Percentiles rank a stretch among this genome's conserved stretches.
Conservation (phyloP, 108 stramenopile genomes). For the Aurantiochytrium sp. region DNA sequence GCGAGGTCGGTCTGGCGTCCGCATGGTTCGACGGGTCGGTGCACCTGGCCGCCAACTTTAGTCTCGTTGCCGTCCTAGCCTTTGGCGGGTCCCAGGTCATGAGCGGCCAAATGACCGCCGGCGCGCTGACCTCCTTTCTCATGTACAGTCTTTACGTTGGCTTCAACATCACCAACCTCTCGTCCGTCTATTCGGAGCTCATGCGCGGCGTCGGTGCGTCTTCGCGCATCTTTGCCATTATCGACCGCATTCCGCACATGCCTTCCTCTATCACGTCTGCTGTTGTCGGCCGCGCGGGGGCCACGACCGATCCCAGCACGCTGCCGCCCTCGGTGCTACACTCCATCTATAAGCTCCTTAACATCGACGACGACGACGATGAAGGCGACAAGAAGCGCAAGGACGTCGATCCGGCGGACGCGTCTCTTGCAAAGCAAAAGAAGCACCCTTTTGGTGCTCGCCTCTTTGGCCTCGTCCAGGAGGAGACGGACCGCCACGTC, state of each 20-base stretch:
- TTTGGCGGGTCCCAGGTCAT: conserved; percentile 72
- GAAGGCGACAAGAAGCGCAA: too few species aligned
- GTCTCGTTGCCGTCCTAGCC: conserved; percentile 68
- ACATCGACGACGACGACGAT: too few species aligned
- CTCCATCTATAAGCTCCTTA: not conserved
- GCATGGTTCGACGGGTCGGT: conserved; percentile 68
- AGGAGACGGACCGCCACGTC: not conserved
- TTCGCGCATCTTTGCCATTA: conserved; percentile 60
- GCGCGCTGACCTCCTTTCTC: conserved; percentile 76
- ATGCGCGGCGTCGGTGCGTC: conserved; percentile 67
- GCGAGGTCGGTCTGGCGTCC: conserved; percentile 63
- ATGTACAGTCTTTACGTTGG: conserved; percentile 79
- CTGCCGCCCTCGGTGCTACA: not conserved
- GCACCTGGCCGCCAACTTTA: conserved; percentile 68
- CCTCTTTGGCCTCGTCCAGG: not conserved
- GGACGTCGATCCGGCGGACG: too few species aligned
- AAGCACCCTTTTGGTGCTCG: not conserved
- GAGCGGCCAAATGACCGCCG: conserved; percentile 58
- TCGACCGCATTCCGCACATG: conserved; percentile 62
- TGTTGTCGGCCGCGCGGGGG: not conserved
- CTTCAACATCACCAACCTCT: conserved; percentile 65
- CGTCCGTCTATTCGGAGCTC: conserved; percentile 68
- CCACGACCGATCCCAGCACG: not conserved
- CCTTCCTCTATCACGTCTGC: conserved; percentile 16
- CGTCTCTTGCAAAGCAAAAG: not conserved